Conservation (phyloP, 352 stramenopile genomes). For the Phytophthora uliginosa region DNA sequence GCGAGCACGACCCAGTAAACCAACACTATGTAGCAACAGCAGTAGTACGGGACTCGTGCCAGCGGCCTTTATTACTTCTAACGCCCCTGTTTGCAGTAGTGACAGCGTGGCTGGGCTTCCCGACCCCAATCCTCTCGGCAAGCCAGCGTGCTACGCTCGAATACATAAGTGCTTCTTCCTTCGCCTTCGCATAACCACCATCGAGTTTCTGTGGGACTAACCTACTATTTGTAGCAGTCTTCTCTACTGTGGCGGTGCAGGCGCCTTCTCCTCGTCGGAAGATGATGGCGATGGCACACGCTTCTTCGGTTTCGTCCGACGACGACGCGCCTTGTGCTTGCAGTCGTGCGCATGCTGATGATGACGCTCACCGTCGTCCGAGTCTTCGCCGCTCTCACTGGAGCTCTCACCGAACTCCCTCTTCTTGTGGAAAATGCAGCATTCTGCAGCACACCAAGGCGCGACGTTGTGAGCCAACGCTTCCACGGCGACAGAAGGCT, state of each 20-base stretch:
- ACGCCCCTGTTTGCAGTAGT: conserved; percentile 12
- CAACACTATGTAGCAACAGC: conserved; percentile 6
- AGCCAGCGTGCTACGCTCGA: conserved; percentile 16
- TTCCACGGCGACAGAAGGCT: neutral
- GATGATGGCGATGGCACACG: conserved; percentile 40
- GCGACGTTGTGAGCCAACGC: neutral
- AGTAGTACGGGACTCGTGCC: conserved; percentile 20
- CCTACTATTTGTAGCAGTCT: conserved; percentile 2
- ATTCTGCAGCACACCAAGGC: conserved; percentile 58
- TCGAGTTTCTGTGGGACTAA: conserved; percentile 11
- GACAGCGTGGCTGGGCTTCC: conserved; percentile 16
- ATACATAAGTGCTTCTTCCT: conserved; percentile 32
- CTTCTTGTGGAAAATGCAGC: conserved; percentile 96
- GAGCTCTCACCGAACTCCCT: conserved; percentile 93
- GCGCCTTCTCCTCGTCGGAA: conserved; percentile 48
- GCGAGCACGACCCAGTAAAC: conserved; percentile 23
- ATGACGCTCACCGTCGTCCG: conserved; percentile 47
- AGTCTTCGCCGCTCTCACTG: conserved; percentile 91
- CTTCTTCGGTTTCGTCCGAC: conserved; percentile 43
- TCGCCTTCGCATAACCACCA: conserved; percentile 6
- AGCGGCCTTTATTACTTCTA: conserved; percentile 23
- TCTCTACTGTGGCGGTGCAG: conserved; percentile 34
- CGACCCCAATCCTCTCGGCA: conserved; percentile 23
- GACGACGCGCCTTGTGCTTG: conserved; percentile 38
- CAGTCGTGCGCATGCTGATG: conserved; percentile 39